phyloP scores from a whole-genome alignment of 768 basidiomycete species.

The Chalciporus pseudorubinellus region DNA sequence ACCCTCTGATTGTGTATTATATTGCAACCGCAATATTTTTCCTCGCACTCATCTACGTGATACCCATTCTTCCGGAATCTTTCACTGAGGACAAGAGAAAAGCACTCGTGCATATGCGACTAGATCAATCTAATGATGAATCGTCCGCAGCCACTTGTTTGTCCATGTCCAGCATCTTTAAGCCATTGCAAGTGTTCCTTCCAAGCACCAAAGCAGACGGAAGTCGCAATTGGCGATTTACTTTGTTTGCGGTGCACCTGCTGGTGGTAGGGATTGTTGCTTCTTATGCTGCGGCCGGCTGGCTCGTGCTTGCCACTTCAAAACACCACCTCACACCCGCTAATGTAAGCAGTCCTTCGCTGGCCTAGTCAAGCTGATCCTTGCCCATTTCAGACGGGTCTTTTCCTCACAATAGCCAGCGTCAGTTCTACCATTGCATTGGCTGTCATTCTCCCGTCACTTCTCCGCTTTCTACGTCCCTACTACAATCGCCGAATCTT shows the following conservation, averaged over 20 bases:
- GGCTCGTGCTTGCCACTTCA: slow-evolving; percentile 26
- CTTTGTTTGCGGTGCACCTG: slow-evolving; percentile 27
- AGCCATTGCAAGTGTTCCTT: slow-evolving; percentile 23
- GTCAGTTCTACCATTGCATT: slow-evolving; percentile 18
- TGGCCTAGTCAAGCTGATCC: background rate
- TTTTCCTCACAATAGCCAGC: slow-evolving; percentile 20
- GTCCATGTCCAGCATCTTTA: slow-evolving; percentile 11
- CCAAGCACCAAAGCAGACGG: slow-evolving; percentile 18
- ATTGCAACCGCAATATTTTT: slow-evolving; percentile 14
- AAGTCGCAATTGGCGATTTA: slow-evolving; percentile 28
- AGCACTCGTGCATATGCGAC: slow-evolving; percentile 8
- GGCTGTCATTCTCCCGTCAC: slow-evolving; percentile 17
- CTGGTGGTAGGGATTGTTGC: slow-evolving; percentile 20
- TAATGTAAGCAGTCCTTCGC: slow-evolving; percentile 14
- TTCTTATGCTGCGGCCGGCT: slow-evolving; percentile 12
- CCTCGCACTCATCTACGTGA: slow-evolving; percentile 19
- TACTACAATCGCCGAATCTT: slow-evolving; percentile 16
- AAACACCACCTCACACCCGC: slow-evolving; percentile 27
- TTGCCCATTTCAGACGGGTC: slow-evolving; percentile 22
- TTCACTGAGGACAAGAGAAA: slow-evolving; percentile 26
- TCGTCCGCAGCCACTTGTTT: background rate
- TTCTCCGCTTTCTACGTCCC: slow-evolving; percentile 28
- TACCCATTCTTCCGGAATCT: slow-evolving; percentile 30
- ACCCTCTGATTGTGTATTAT: slow-evolving; percentile 24
- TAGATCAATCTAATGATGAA: background rate